These are phyloP conservation scores for Suillus tomentosus DNA, from an alignment of 768 basidiomycete genomes.

Conservation along the genomic window DNA sequence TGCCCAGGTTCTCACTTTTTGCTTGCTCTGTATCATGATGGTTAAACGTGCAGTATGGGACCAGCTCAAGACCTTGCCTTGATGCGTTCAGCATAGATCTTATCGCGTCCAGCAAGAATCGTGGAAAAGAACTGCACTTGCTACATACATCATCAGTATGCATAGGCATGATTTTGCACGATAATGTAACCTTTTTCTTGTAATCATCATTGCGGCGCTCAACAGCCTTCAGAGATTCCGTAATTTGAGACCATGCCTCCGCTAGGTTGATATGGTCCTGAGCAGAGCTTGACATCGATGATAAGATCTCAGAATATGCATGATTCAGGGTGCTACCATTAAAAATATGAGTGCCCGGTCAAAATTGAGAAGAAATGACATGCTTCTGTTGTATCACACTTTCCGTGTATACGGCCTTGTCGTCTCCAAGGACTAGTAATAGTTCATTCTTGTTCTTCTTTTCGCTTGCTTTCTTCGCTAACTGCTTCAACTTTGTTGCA, in stretches of 20 bases:
- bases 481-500: conserved; percentile 64
- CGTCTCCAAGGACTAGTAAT: conserved; percentile 61
- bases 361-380: conserved; percentile 14
- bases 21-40: conserved; percentile 28
- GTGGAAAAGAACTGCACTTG: conserved; percentile 74
- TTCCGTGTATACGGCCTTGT: conserved; percentile 55
- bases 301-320: conserved; percentile 70
- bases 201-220: conserved; percentile 65
- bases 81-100: conserved; percentile 61
- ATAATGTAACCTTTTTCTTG: conserved; percentile 59
- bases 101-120: conserved; percentile 69
- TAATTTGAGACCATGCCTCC: conserved; percentile 63
- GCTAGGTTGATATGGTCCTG: conserved; percentile 72
- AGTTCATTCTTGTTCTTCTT: conserved; percentile 64
- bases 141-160: conserved; percentile 37
- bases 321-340: conserved; percentile 62
- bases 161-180: not conserved
- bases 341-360: conserved; percentile 18
- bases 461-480: conserved; percentile 69
- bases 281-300: conserved; percentile 57
- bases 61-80: conserved; percentile 52
- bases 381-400: conserved; percentile 59
- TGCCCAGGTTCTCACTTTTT: conserved; percentile 27
- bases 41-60: not conserved
- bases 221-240: conserved; percentile 60